Conservation (phyloP, 805 yeast genomes). For the Saccharomycopsis malanga region DNA sequence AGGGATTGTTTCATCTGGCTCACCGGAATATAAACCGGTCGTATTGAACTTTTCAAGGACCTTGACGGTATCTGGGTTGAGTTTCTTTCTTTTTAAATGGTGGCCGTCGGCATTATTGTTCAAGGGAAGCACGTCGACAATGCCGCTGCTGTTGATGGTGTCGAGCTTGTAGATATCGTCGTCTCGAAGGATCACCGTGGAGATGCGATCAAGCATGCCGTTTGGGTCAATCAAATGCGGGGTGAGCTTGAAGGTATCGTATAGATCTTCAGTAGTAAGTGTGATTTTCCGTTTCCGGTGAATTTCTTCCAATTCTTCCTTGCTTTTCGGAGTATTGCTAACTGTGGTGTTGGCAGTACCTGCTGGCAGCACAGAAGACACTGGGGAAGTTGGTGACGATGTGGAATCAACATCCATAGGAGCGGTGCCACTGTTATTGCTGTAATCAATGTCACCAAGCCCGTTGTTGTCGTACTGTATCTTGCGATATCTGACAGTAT, state of each 20-base stretch:
- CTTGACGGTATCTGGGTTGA: slow-evolving; percentile 5
- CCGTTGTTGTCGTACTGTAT: slow-evolving; percentile 34
- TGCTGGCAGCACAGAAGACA: not conserved
- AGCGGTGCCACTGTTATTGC: not conserved
- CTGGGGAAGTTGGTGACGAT: not conserved
- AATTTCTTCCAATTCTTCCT: slow-evolving; percentile 7
- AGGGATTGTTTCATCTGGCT: slow-evolving; percentile 33
- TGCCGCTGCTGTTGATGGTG: slow-evolving; percentile 24
- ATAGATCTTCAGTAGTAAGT: slow-evolving; percentile 59
- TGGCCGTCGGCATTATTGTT: slow-evolving; percentile 18
- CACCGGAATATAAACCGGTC: slow-evolving; percentile 2
- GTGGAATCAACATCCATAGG: not conserved
- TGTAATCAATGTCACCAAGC: not conserved
- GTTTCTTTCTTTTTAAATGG: slow-evolving; percentile 9
- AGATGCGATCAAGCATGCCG: slow-evolving; percentile 49
- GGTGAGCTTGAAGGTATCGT: slow-evolving; percentile 52
- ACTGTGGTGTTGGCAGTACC: slow-evolving; percentile 16
- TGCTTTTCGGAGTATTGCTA: slow-evolving; percentile 11
- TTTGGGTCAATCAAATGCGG: slow-evolving; percentile 66
- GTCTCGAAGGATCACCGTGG: slow-evolving; percentile 45
- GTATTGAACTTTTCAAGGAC: slow-evolving; percentile 3
- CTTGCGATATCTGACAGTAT: slow-evolving; percentile 57
- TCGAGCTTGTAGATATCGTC: slow-evolving; percentile 39
- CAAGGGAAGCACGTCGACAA: slow-evolving; percentile 26
- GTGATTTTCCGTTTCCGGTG: slow-evolving; percentile 31